Percentiles rank a stretch among this genome's conserved stretches.
These are phyloP conservation scores for Mangifera indica DNA, from an alignment of 345 rosid genomes.

Conservation along the genomic window DNA sequence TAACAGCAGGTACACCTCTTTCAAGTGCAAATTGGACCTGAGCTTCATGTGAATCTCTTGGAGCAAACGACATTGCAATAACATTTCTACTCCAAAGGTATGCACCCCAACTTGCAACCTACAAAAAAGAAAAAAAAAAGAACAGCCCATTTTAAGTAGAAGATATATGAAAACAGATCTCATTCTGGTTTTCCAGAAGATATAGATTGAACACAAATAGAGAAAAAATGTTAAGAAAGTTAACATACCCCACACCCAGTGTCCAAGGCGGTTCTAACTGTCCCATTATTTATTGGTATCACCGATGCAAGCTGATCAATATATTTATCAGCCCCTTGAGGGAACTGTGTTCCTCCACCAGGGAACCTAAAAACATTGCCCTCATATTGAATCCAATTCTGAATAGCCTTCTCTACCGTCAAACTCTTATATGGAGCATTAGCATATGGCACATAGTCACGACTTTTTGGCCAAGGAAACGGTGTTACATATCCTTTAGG, in stretches of 20 bases:
- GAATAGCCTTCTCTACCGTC: constrained; percentile 98
- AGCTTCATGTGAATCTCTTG: constrained; percentile 98
- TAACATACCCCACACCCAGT: constrained; percentile 97
- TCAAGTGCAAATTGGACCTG: constrained; percentile 99
- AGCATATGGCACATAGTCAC: constrained; percentile 94
- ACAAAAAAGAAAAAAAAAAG: not conserved
- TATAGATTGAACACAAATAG: not conserved
- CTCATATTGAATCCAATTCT: constrained; percentile 98
- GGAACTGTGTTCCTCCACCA: constrained; percentile 98
- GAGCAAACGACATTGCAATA: constrained; percentile 95
- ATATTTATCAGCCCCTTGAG: constrained; percentile 97
- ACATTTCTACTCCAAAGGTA: constrained; percentile 98
- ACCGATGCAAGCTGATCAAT: constrained; percentile 92
- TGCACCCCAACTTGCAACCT: constrained; percentile 99
- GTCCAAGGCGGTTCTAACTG: constrained; percentile 93
- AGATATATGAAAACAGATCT: not conserved
- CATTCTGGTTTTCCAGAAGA: not conserved
- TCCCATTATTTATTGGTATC: constrained; percentile 82
- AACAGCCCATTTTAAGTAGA: not conserved
- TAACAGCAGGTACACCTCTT: constrained; percentile 98
- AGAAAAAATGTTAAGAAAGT: constrained; percentile 8
- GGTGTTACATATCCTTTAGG: constrained; percentile 97
- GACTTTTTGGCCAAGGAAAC: constrained; percentile 98
- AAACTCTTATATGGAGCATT: constrained; percentile 97
- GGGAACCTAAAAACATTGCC: constrained; percentile 96